Evolutionary conservation across 108 stramenopile genomes (phyloP), one percentile per base, ranked within the genome.

Genomic region (Nannochloropsis gaditana): DNA sequence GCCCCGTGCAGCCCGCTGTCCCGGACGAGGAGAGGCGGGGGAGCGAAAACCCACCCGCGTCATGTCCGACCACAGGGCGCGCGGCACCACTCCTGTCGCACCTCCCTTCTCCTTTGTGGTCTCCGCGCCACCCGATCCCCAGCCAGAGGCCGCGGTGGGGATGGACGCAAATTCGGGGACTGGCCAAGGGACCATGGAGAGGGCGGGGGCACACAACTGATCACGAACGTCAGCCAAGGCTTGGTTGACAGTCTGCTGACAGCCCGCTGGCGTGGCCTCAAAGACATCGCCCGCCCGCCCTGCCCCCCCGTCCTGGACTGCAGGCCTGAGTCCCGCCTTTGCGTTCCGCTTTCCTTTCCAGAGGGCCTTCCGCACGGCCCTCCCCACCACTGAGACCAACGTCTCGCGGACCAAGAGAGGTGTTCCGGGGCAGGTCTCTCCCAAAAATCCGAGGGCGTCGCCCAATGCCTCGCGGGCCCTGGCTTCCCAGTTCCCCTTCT

Each of bases 401-500:
- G 59, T 73, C 59, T 73, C 59, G 15, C 6, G 15, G 19, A 73
- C 59, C 59, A 73, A 15, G 19, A 73, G 15, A 15, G 59, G 59
- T n/a, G 59, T 73, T 3, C 19, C n/a, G 4, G 59, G 59, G 6
- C 59, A 73, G 19, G n/a, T 6, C 59, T 73, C 59, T n/a, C 19
- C 59, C 59, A 73, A 73, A n/a, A 73, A 73, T n/a, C 59, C 19
- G 4, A 73, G 19, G n/a, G 19, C 59, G 8, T 3, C 59, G 3
- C 59, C 59, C n/a, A 73, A n/a, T 6, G 59, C 59, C 19, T n/a
- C 59, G n/a, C 59, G 59, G 59, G 59, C 59, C 59, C 59, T n/a
- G 15, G 15, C 59, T n/a, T 73, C 59, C 59, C 59, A n/a, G 19
- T n/a, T n/a, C n/a, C 59, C 59, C 59, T 73, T 15, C 47, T 15